Conservation (phyloP, 2,329 filamentous ascomycete species). For the Ophiocordyceps camponoti-rufipedis region DNA sequence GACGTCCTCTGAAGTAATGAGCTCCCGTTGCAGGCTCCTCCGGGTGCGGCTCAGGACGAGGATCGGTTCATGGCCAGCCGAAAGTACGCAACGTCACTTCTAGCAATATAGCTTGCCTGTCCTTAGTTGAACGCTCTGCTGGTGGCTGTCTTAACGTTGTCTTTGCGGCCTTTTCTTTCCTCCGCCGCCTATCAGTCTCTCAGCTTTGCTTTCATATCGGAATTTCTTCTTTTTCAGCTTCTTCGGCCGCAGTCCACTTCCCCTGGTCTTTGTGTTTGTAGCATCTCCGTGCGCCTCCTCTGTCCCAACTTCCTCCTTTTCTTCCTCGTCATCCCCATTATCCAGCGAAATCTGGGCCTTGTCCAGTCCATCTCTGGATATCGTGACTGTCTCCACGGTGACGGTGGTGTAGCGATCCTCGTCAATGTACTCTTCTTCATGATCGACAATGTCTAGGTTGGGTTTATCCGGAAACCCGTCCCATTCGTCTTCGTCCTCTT, state of each 20-base stretch:
- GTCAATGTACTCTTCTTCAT: constrained; percentile 88
- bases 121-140: constrained; percentile 11
- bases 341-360: constrained; percentile 20
- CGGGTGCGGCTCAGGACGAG: constrained; percentile 2
- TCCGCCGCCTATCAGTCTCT: constrained; percentile 59
- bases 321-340: constrained; percentile 16
- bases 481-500: constrained; percentile 36
- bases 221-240: constrained; percentile 67
- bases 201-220: constrained; percentile 75
- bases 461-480: constrained; percentile 41
- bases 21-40: not conserved
- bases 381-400: constrained; percentile 73
- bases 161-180: constrained; percentile 38
- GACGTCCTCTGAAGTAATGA: not conserved
- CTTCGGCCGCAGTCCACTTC: constrained; percentile 11
- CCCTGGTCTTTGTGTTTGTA: constrained; percentile 11
- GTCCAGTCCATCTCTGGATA: constrained; percentile 55
- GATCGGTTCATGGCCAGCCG: constrained; percentile 11
- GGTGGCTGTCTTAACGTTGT: not conserved
- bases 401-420: constrained; percentile 94
- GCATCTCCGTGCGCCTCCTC: constrained; percentile 11
- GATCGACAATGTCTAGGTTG: constrained; percentile 40
- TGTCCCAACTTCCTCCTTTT: constrained; percentile 16
- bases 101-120: constrained; percentile 11
- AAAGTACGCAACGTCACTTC: constrained; percentile 12